Evolutionary conservation across 495 filamentous ascomycete species (phyloP).

Genomic region (Penicillium daleae): DNA sequence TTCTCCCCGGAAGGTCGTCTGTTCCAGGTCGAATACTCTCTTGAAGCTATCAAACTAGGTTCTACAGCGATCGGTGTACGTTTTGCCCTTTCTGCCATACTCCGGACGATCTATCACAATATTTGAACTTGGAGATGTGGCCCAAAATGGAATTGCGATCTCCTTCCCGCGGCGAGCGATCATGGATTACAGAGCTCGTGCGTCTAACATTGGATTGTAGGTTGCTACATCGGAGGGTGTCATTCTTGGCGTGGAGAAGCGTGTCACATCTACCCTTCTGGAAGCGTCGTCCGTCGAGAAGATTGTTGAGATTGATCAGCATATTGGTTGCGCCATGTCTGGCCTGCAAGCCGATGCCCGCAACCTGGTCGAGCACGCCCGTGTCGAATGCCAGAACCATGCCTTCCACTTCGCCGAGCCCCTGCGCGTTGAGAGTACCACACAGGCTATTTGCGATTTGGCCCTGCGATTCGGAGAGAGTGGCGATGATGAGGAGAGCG

Average conservation of each 20-base stretch:
- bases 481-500: conserved; percentile 96
- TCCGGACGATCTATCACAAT: conserved; percentile 8
- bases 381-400: conserved; percentile 96
- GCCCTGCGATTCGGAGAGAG: conserved; percentile 96
- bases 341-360: conserved; percentile 96
- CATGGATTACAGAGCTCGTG: conserved; percentile 7
- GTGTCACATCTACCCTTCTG: conserved; percentile 94
- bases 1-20: conserved; percentile 99
- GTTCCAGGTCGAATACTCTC: conserved; percentile 99
- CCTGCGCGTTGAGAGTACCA: conserved; percentile 94
- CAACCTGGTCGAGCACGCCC: conserved; percentile 95
- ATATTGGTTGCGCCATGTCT: conserved; percentile 98
- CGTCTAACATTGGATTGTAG: conserved; percentile 41
- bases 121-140: background rate
- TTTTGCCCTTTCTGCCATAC: conserved; percentile 21
- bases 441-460: conserved; percentile 97
- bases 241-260: conserved; percentile 97
- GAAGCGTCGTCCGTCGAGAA: conserved; percentile 98
- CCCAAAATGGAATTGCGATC: too few species aligned
- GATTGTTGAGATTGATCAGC: conserved; percentile 98
- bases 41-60: conserved; percentile 99
- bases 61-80: conserved; percentile 94
- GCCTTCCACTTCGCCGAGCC: conserved; percentile 95
- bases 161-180: background rate
- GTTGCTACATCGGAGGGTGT: conserved; percentile 92